Evolutionary conservation across 805 yeast genomes (phyloP).

Genomic region (Barnettozyma botsteinii): DNA sequence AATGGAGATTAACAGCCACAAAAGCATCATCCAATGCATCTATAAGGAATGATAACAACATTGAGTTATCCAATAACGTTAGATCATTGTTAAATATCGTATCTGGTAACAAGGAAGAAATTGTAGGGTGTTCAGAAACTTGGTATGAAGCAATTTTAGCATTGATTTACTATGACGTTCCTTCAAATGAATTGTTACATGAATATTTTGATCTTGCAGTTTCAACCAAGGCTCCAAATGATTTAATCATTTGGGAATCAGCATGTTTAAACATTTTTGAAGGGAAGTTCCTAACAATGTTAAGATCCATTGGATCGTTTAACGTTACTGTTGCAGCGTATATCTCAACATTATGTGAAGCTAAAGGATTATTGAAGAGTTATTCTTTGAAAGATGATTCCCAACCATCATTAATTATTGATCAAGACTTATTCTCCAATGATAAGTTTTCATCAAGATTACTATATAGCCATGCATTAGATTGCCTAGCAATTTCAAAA

Average conservation of each 20-base stretch:
- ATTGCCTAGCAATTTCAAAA: constrained; percentile 44
- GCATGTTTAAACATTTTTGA: constrained; percentile 51
- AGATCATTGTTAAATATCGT: constrained; percentile 29
- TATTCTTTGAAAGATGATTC: constrained; percentile 27
- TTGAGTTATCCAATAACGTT: constrained; percentile 23
- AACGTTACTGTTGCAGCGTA: constrained; percentile 62
- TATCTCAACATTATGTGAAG: constrained; percentile 54
- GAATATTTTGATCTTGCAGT: constrained; percentile 37
- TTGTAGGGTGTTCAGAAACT: constrained; percentile 42
- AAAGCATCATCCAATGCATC: constrained; percentile 23
- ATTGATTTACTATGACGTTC: constrained; percentile 56
- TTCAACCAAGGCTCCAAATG: constrained; percentile 31
- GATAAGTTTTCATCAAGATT: constrained; percentile 48
- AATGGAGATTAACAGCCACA: constrained; percentile 31
- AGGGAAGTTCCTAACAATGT: constrained; percentile 49
- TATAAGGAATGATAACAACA: constrained; percentile 14
- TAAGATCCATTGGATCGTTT: constrained; percentile 52
- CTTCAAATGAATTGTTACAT: constrained; percentile 35
- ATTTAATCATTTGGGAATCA: constrained; percentile 44
- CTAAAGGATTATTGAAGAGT: constrained; percentile 50
- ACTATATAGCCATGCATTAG: constrained; percentile 48
- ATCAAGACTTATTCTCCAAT: constrained; percentile 29
- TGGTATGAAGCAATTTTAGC: constrained; percentile 69
- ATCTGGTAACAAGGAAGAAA: constrained; percentile 38
- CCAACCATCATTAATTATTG: constrained; percentile 7